Evolutionary conservation across 352 stramenopile species (phyloP).

Genomic region (Globisporangium recalcitrans): DNA sequence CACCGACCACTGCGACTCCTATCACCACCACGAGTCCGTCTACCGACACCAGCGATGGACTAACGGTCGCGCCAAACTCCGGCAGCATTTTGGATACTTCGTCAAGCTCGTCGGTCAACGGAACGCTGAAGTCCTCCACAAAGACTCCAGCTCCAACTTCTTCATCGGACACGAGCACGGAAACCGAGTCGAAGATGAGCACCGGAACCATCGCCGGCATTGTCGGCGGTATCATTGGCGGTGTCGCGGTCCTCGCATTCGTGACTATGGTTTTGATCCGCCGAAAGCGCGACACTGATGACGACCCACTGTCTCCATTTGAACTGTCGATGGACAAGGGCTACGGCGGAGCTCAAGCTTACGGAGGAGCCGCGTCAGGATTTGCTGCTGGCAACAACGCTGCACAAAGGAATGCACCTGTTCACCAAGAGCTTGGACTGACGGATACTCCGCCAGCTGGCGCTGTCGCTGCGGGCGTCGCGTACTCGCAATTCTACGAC

Average conservation of each 20-base stretch:
- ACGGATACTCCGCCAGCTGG: slow-evolving; percentile 35
- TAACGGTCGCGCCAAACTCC: slow-evolving; percentile 3
- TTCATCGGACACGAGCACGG: slow-evolving; percentile 4
- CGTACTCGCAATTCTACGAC: slow-evolving; percentile 78
- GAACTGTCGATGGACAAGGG: slow-evolving; percentile 85
- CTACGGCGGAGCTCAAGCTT: slow-evolving; percentile 44
- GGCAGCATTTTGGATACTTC: slow-evolving; percentile 3
- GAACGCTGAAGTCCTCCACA: slow-evolving; percentile 7
- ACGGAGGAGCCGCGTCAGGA: slow-evolving; percentile 32
- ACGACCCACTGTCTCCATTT: slow-evolving; percentile 77
- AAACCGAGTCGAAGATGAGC: slow-evolving; percentile 47
- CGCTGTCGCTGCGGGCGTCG: slow-evolving; percentile 41
- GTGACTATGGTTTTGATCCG: slow-evolving; percentile 55
- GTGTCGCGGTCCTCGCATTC: slow-evolving; percentile 49
- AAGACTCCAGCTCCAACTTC: slow-evolving; percentile 12
- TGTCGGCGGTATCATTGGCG: slow-evolving; percentile 57
- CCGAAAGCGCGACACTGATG: slow-evolving; percentile 47
- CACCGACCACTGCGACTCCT: slow-evolving; percentile 1
- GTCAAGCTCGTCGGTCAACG: slow-evolving; percentile 7
- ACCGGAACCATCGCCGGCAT: slow-evolving; percentile 66
- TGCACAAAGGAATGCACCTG: slow-evolving; percentile 21
- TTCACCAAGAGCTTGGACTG: slow-evolving; percentile 17
- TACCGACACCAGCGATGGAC: not conserved
- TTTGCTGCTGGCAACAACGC: slow-evolving; percentile 9
- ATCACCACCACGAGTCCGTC: not conserved